phyloP scores from a whole-genome alignment of 208 protist species.

The Blastocrithidia nonstop region DNA sequence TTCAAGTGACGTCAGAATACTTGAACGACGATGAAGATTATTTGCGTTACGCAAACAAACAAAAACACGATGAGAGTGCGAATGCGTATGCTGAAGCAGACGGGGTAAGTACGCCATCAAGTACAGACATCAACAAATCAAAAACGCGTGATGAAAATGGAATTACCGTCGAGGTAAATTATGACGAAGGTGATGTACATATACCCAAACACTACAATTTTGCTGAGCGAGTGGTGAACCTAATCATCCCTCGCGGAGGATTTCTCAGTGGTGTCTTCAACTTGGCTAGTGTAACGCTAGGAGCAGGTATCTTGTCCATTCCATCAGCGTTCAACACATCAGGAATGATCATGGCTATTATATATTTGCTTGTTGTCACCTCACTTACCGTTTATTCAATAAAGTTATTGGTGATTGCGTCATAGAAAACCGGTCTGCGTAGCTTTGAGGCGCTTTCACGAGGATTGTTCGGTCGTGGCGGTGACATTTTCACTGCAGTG shows the following conservation, averaged over 20 bases:
- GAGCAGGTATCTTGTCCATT: conserved; percentile 51
- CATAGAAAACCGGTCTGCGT: conserved; percentile 28
- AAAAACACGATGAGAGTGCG: background rate
- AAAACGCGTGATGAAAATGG: background rate
- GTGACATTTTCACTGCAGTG: conserved; percentile 24
- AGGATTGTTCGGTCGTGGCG: conserved; percentile 31
- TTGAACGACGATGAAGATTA: background rate
- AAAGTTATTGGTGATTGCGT: conserved; percentile 21
- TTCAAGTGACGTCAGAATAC: background rate
- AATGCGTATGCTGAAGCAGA: background rate
- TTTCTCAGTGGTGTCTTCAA: conserved; percentile 26
- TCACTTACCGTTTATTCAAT: conserved; percentile 45
- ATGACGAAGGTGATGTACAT: background rate
- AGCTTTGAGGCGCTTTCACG: conserved; percentile 28
- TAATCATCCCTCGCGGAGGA: conserved; percentile 26
- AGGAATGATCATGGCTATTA: conserved; percentile 31
- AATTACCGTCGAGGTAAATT: background rate
- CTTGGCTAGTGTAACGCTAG: conserved; percentile 33
- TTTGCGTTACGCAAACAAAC: background rate
- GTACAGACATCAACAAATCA: background rate
- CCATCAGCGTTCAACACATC: conserved; percentile 33
- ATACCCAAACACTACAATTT: conserved; percentile 2
- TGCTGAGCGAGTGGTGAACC: conserved; percentile 5
- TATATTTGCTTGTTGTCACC: conserved; percentile 42
- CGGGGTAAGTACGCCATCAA: background rate